A percentile compares a stretch with the other conserved stretches of the same genome.
Conservation (phyloP, 129 eudicot species). For the Deinandra increscens region DNA sequence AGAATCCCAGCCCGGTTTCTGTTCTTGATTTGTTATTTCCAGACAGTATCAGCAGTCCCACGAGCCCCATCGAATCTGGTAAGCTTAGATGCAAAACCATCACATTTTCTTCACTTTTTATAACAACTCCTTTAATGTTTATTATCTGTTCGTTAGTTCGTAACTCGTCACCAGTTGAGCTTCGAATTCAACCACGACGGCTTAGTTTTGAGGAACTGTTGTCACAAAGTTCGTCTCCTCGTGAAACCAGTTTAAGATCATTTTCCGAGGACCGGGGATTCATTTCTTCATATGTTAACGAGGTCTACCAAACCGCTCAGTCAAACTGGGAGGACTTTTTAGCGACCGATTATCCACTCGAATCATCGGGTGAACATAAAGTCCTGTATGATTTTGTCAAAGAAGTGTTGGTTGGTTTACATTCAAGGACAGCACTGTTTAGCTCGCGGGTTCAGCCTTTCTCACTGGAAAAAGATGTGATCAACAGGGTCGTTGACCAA, state of each 20-base stretch:
- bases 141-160: neutral
- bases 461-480: conserved; percentile 38
- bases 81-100: neutral
- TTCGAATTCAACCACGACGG: conserved; percentile 43
- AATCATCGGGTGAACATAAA: conserved; percentile 36
- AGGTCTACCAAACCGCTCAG: conserved; percentile 35
- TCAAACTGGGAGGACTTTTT: conserved; percentile 48
- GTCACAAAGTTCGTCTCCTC: conserved; percentile 27
- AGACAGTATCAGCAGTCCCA: conserved; percentile 50
- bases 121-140: conserved; percentile 4
- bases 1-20: conserved; percentile 68
- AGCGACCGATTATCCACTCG: conserved; percentile 14
- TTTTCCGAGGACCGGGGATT: conserved; percentile 31
- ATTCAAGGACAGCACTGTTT: conserved; percentile 23
- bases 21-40: conserved; percentile 56
- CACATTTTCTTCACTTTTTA: neutral
- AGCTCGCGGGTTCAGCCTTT: conserved; percentile 31
- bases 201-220: conserved; percentile 45
- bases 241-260: conserved; percentile 20
- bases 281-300: conserved; percentile 36
- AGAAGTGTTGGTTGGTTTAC: conserved; percentile 44
- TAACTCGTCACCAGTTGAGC: conserved; percentile 39
- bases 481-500: conserved; percentile 49
- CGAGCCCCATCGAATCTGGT: conserved; percentile 47
- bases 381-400: conserved; percentile 52